phyloP scores from a whole-genome alignment of 345 rosid species.

The Gossypium mustelinum region DNA sequence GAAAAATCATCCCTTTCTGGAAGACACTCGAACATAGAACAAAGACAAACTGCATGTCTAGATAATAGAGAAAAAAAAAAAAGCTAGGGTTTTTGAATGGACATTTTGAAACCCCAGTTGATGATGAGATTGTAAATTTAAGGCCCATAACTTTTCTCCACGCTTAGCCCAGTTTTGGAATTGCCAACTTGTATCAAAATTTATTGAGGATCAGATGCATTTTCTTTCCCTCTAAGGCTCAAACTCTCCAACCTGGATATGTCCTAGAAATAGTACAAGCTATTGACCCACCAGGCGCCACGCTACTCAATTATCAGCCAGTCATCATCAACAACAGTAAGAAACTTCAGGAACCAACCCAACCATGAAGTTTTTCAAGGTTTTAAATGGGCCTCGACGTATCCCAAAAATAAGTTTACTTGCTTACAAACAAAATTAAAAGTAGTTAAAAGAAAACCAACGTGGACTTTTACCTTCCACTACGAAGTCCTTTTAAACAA shows the following conservation, averaged over 20 bases:
- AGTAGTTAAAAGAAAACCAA: neutral
- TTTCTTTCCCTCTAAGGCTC: neutral
- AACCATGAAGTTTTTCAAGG: neutral
- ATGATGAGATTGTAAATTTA: neutral
- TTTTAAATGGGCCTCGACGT: neutral
- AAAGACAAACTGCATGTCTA: neutral
- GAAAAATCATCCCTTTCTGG: neutral
- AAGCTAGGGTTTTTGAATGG: neutral
- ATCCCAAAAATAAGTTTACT: neutral
- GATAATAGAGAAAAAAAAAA: neutral
- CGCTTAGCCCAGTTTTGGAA: neutral
- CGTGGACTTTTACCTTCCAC: conserved; percentile 25
- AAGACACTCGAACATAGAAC: neutral
- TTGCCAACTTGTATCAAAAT: neutral
- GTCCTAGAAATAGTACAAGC: neutral
- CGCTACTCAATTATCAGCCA: neutral
- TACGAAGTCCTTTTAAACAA: neutral
- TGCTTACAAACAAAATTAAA: neutral
- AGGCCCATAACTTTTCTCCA: neutral
- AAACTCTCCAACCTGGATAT: neutral
- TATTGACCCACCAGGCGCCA: neutral
- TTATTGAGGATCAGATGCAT: neutral
- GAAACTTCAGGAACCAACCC: neutral
- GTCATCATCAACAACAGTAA: neutral
- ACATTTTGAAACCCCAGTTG: conserved; percentile 1